A percentile compares a stretch with the other conserved stretches of the same genome.
Conservation (phyloP, 768 basidiomycete genomes). For the Termitomyces sp. region DNA sequence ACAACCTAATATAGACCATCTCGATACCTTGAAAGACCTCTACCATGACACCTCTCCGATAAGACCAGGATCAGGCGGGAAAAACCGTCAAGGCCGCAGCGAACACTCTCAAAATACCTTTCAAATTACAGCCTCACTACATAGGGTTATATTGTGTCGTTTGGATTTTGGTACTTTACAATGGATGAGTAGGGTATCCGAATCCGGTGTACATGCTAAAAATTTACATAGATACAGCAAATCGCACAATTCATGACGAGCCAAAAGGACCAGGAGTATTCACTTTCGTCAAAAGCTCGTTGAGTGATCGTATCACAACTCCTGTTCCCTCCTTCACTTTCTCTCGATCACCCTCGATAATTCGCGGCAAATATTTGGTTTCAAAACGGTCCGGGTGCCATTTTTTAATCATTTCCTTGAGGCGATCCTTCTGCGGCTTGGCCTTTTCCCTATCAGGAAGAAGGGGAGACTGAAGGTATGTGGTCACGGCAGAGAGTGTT, state of each 20-base stretch:
- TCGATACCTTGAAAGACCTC: neutral
- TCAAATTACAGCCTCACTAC: conserved; percentile 1
- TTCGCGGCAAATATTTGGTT: conserved; percentile 60
- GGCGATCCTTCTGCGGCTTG: conserved; percentile 60
- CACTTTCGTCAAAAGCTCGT: conserved; percentile 59
- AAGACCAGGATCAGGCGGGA: neutral
- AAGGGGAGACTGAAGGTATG: conserved; percentile 58
- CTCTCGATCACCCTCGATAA: conserved; percentile 59
- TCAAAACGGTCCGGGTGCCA: conserved; percentile 89
- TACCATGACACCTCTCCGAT: neutral
- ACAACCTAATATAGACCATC: neutral
- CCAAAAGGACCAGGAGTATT: conserved; percentile 26
- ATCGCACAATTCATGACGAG: conserved; percentile 9
- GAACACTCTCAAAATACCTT: neutral
- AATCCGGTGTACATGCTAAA: conserved; percentile 24
- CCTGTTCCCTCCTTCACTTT: conserved; percentile 72
- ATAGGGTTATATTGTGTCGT: conserved; percentile 18
- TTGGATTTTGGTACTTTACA: conserved; percentile 22
- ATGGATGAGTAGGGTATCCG: conserved; percentile 22
- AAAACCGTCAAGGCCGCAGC: neutral
- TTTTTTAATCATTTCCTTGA: conserved; percentile 68
- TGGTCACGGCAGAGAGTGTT: conserved; percentile 48
- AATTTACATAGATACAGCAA: conserved; percentile 19
- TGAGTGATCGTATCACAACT: conserved; percentile 64
- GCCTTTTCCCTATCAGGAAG: conserved; percentile 49